Evolutionary conservation across 2,329 filamentous ascomycete species (phyloP), one percentile per base, ranked within the genome.

Genomic region (Epicoccum nigrum): DNA sequence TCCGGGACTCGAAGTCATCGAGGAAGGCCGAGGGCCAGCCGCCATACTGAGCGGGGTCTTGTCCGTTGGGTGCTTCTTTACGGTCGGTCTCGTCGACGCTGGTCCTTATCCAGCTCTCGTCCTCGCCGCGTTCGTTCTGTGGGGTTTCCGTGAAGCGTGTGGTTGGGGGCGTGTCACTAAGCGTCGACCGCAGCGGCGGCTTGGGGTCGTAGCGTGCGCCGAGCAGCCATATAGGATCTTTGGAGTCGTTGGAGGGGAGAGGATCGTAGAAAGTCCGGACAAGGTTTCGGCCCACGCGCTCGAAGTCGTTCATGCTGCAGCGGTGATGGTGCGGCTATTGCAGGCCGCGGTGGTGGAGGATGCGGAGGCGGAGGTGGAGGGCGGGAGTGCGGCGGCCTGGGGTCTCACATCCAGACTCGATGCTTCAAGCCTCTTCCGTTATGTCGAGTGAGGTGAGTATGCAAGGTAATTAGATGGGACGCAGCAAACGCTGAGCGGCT

Each of bases 181-280:
- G 51, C 19, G 58, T 27, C 19, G 62, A 54, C 56, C 53, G 65
- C 33, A 65, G 60, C 35, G 67, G 57, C 41, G 60, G 45, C 42
- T 61, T 63, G 23, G 64, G 59, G 46, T 78, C 76, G 71, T 89
- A 89, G 62, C 81, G 73, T 64, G 74, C 74, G 32, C 86, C 86
- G 38, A 97, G 79, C 67, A 92, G 95, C 92, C 93, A 97, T 56
- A 96, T 89, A 11, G 89, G 85, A 30, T 82, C 80, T 51, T 77
- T 72, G 50, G 86, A 79, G 69, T 96, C 86, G 75, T 97, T 96
- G 56, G 83, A 85, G 5, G 92, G 92, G 58, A 92, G 86, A 0
- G 92, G 91, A 64, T 97, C 92, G 88, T 92, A 96, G 68, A 97
- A 87, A 77, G 90, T 91, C 75, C 93, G 89, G 54, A 97, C 87